These are phyloP conservation scores for Candida tunisiensis DNA, from an alignment of 1,139 yeast genomes.

Conservation along the genomic window DNA sequence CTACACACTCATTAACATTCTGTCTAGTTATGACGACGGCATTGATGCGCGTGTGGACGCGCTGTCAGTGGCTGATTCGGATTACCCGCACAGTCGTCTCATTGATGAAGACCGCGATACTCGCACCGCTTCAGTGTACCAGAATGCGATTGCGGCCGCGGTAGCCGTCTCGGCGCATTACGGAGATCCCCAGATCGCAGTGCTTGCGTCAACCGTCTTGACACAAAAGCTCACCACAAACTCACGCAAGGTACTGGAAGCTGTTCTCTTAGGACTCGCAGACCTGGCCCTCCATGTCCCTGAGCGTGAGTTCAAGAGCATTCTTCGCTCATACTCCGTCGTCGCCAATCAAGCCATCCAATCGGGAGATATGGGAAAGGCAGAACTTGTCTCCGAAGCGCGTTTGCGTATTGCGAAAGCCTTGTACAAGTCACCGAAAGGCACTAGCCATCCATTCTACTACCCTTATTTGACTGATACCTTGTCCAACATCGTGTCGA, in stretches of 20 bases:
- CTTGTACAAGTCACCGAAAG: too few species aligned
- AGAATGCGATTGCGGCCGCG: conserved; percentile 52
- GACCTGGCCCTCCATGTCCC: conserved; percentile 42
- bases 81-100: too few species aligned
- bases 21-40: conserved; percentile 34
- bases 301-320: conserved; percentile 39
- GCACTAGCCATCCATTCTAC: conserved; percentile 29
- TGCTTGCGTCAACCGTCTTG: conserved; percentile 65
- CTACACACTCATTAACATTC: conserved; percentile 63
- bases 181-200: conserved; percentile 60
- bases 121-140: conserved; percentile 2
- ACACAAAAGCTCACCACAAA: conserved; percentile 56
- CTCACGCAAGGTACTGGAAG: conserved; percentile 21
- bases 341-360: conserved; percentile 16
- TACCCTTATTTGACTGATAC: conserved; percentile 46
- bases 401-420: conserved; percentile 26
- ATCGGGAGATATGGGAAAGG: conserved; percentile 2
- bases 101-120: not conserved
- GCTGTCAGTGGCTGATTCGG: not conserved
- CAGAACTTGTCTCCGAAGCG: conserved; percentile 6
- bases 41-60: not conserved
- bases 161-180: conserved; percentile 53
- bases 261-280: conserved; percentile 37
- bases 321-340: conserved; percentile 22
- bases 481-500: conserved; percentile 47